Evolutionary conservation across 1,284 basidiomycete species (phyloP).

Genomic region (Ustilago sp.): DNA sequence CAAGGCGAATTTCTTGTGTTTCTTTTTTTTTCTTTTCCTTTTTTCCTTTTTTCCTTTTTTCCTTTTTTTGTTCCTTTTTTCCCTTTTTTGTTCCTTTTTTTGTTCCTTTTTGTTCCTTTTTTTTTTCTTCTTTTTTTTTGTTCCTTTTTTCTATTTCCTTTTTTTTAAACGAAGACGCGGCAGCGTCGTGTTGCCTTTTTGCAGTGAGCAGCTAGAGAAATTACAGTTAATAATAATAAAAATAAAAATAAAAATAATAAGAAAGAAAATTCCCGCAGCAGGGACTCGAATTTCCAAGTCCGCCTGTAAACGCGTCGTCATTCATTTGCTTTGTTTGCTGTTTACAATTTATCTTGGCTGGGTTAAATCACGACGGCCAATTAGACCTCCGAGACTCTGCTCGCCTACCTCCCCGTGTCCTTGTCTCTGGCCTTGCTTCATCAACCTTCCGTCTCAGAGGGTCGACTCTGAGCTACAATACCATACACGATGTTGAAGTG

Average conservation of each 20-base stretch:
- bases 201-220: background rate
- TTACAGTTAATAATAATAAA: background rate
- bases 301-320: constrained; percentile 9
- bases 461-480: background rate
- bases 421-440: background rate
- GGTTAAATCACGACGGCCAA: background rate
- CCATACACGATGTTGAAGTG: no score
- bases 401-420: background rate
- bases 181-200: background rate
- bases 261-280: background rate
- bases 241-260: background rate
- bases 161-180: background rate
- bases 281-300: background rate
- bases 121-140: no score
- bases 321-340: background rate
- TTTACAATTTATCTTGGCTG: background rate
- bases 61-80: no score
- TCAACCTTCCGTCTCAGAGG: background rate
- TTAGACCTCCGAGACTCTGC: constrained; percentile 4
- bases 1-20: background rate
- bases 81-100: no score
- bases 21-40: no score
- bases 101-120: no score
- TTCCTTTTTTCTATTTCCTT: no score
- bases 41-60: no score